Evolutionary conservation across 2,329 filamentous ascomycete genomes (phyloP).

Genomic region (Tolypocladium endophyticum): DNA sequence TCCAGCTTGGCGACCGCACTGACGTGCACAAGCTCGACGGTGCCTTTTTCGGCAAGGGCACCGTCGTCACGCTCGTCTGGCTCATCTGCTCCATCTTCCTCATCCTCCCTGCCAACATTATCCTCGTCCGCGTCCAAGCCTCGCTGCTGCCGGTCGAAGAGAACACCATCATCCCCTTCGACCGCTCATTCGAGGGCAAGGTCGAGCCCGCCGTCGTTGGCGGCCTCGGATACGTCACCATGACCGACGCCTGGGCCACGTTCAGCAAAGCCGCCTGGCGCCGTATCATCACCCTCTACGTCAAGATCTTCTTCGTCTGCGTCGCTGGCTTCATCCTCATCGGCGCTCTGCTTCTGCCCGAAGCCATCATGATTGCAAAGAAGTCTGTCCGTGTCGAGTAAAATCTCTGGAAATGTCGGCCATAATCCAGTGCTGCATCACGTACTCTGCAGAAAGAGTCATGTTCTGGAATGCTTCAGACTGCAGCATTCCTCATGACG

Average conservation of each 20-base stretch:
- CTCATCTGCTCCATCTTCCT: conserved; percentile 48
- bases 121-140: conserved; percentile 75
- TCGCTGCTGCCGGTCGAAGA: conserved; percentile 73
- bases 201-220: conserved; percentile 65
- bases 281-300: conserved; percentile 63
- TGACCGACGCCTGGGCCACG: conserved; percentile 68
- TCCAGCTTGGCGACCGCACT: conserved; percentile 24
- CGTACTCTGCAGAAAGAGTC: not conserved
- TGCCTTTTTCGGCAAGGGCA: conserved; percentile 25
- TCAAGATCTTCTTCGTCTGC: conserved; percentile 56
- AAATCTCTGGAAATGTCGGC: not conserved
- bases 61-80: conserved; percentile 33
- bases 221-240: conserved; percentile 59
- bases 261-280: conserved; percentile 64
- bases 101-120: conserved; percentile 64
- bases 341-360: conserved; percentile 33
- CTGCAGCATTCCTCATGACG: not conserved
- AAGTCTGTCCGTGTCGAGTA: conserved; percentile 4
- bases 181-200: conserved; percentile 72
- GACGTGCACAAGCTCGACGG: conserved; percentile 16
- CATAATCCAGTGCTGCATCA: not conserved
- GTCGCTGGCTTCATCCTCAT: conserved; percentile 36
- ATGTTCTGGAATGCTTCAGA: not conserved
- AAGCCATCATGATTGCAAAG: conserved; percentile 33
- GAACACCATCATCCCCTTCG: conserved; percentile 81